Base-by-base conservation (phyloP, 2,329 filamentous ascomycete genomes). In the Metarhizium guizhouense region DNA sequence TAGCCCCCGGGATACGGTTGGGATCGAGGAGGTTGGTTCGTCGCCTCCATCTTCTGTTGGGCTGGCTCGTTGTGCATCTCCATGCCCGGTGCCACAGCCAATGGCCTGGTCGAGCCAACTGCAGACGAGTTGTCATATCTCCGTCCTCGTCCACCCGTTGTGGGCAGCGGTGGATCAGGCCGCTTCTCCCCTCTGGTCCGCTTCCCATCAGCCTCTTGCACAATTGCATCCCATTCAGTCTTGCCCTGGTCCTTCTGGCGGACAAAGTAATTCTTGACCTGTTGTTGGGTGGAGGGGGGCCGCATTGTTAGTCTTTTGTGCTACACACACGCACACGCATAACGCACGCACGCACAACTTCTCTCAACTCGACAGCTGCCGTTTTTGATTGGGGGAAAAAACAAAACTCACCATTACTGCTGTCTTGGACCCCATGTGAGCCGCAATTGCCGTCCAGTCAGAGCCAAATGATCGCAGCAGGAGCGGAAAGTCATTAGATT, bases 361-460 rank as follows among this genome's bases (percentile, higher is more conserved):
- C 34, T 51, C 50, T 51, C 48, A 52, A 54, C 62, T 25, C n/a
- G 42, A 45, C 42, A 45, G 7, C 16, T 45, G 42, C 42, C 38
- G 13, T 5, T 40, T 36, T 40, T 40, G 38, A 13, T 40, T 13
- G 42, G 42, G 42, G 42, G n/a, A 7, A 1, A 6, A 20, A 20
- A 43, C 3, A 32, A 48, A 48, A 67, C 78, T 68, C 76, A 88
- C 89, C 89, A 94, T 94, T n/a, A 88, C 87, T 55, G 86, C 81
- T 18, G 89, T 93, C 72, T 93, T 93, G 4, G 88, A 90, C 52
- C 86, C 85, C 86, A 94, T 91, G 63, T 90, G 84, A 53, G 77
- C 77, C 45, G 89, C 86, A 69, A 93, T 93, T 4, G 81, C 82
- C 51, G 75, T 74, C 82, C 88, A 94, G 67, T 94, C 88, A 16